These are phyloP conservation scores for Lathyrus sativus DNA, from an alignment of 306 rosid genomes.

Conservation along the genomic window DNA sequence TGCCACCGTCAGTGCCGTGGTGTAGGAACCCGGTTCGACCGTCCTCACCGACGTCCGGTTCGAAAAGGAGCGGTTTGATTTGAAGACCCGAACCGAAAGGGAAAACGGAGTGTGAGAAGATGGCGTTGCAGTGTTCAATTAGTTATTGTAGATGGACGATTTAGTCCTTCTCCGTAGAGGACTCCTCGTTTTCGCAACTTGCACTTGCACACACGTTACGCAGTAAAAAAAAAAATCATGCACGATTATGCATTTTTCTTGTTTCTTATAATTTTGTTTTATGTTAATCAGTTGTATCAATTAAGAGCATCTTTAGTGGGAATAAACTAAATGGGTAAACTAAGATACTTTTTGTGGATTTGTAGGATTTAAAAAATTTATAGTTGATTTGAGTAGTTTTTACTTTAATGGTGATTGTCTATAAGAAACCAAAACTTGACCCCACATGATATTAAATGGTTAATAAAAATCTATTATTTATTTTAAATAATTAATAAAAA, in stretches of 20 bases:
- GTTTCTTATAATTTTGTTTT: neutral
- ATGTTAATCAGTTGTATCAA: too few relatives aligned
- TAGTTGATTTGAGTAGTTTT: too few relatives aligned
- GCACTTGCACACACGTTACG: conserved; percentile 25
- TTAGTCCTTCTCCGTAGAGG: conserved; percentile 7
- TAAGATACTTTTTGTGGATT: too few relatives aligned
- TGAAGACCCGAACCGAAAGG: conserved; percentile 29
- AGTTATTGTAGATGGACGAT: conserved; percentile 5
- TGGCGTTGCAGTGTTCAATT: neutral
- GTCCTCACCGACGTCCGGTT: conserved; percentile 37
- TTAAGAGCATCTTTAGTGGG: too few relatives aligned
- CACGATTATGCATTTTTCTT: neutral
- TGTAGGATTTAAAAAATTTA: too few relatives aligned
- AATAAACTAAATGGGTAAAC: too few relatives aligned
- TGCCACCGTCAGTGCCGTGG: conserved; percentile 25
- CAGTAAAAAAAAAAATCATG: neutral
- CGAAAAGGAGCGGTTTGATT: conserved; percentile 29
- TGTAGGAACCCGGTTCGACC: conserved; percentile 34
- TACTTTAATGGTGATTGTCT: too few relatives aligned
- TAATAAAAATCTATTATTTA: too few relatives aligned
- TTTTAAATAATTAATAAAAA: too few relatives aligned
- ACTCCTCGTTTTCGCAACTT: neutral
- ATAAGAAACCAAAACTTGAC: too few relatives aligned
- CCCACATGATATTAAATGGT: too few relatives aligned
- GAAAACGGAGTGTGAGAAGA: neutral